Conservation (phyloP, 2,329 filamentous ascomycete species). For the Ilyonectria sp. region DNA sequence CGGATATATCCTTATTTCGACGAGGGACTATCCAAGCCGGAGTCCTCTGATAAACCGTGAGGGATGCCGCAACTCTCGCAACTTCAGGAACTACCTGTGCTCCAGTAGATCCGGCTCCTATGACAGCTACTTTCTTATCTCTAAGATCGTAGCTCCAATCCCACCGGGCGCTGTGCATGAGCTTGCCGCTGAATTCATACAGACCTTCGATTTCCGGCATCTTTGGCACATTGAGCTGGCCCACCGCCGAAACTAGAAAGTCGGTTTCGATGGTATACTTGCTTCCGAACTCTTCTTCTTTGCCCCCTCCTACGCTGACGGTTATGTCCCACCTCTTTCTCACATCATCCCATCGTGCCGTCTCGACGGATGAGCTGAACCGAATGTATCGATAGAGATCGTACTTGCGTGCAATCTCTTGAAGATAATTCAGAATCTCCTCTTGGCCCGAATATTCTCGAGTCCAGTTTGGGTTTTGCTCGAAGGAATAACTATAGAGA, state of each 20-base stretch:
- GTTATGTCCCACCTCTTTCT: neutral
- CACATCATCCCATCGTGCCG: neutral
- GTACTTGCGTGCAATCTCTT: neutral
- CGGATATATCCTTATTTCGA: neutral
- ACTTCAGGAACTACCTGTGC: conserved; percentile 6
- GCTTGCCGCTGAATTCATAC: neutral
- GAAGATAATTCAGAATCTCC: conserved; percentile 5
- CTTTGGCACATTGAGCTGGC: conserved; percentile 3
- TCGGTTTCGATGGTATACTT: neutral
- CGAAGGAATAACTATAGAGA: conserved; percentile 5
- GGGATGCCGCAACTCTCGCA: neutral
- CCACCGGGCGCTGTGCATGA: conserved; percentile 7
- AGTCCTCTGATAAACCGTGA: conserved; percentile 8
- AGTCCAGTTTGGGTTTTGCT: conserved; percentile 4
- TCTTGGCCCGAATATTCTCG: conserved; percentile 3
- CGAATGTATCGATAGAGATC: conserved; percentile 10
- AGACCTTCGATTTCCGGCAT: neutral
- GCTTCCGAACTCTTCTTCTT: conserved; percentile 3
- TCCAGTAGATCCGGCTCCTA: neutral
- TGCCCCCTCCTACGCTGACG: conserved; percentile 2
- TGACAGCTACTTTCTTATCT: conserved; percentile 2
- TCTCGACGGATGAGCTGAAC: conserved; percentile 2
- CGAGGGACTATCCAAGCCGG: conserved; percentile 5
- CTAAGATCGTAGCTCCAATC: conserved; percentile 7
- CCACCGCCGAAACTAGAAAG: conserved; percentile 5